Evolutionary conservation across 73 alveolate species (phyloP).

Genomic region (Paramecium biaurelia): DNA sequence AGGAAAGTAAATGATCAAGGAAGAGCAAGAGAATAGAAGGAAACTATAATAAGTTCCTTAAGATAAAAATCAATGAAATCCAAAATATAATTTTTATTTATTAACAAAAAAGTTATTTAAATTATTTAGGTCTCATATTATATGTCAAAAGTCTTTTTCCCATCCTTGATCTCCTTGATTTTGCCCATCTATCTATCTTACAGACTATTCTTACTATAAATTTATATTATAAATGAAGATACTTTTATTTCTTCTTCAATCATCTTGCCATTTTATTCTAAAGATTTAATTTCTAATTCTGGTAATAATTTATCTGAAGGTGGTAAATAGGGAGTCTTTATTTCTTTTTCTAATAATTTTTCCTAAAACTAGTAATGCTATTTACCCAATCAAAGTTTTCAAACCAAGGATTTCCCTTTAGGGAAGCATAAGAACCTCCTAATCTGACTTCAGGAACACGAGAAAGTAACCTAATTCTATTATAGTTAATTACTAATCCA

Average conservation of each 20-base stretch:
- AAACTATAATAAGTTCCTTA: not conserved
- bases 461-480: slow-evolving; percentile 48
- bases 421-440: slow-evolving; percentile 67
- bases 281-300: slow-evolving; percentile 43
- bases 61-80: not conserved
- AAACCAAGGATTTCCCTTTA: slow-evolving; percentile 70
- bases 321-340: slow-evolving; percentile 61
- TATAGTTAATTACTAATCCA: slow-evolving; percentile 53
- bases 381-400: slow-evolving; percentile 73
- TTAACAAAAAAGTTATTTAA: not conserved
- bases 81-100: not conserved
- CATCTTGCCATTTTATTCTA: slow-evolving; percentile 36
- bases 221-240: not conserved
- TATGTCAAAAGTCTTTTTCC: slow-evolving; percentile 42
- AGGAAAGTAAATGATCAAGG: not conserved
- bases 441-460: slow-evolving; percentile 73
- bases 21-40: not conserved
- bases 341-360: slow-evolving; percentile 51
- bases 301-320: slow-evolving; percentile 53
- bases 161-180: slow-evolving; percentile 29
- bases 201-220: not conserved
- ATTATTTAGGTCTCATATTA: not conserved
- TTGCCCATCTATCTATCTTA: not conserved
- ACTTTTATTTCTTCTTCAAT: slow-evolving; percentile 59
- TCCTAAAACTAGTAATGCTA: not conserved